These are phyloP conservation scores for Spinacia oleracea DNA, from an alignment of 179 eudicot species.

Conservation along the genomic window DNA sequence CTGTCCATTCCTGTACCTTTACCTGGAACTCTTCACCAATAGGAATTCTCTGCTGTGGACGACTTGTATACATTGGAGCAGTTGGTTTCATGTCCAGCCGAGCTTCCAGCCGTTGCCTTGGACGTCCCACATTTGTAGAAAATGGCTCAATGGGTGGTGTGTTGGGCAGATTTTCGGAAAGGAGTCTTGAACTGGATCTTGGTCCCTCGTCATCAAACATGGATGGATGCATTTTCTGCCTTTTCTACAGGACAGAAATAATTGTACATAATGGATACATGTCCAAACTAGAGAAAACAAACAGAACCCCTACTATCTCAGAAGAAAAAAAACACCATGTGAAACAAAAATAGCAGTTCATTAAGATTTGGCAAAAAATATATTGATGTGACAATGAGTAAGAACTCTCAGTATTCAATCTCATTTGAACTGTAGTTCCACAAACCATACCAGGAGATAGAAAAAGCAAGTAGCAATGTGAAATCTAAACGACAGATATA, in stretches of 20 bases:
- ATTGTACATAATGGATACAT: not conserved
- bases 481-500: not conserved
- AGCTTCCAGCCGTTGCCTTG: slow-evolving; percentile 28
- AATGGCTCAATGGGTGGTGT: slow-evolving; percentile 27
- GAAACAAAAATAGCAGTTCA: not conserved
- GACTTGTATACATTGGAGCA: slow-evolving; percentile 32
- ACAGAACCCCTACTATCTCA: not conserved
- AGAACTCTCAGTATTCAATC: not conserved
- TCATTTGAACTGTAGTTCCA: not conserved
- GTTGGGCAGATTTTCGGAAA: slow-evolving; percentile 26
- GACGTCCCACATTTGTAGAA: slow-evolving; percentile 29
- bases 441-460: not conserved
- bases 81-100: slow-evolving; percentile 29
- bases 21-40: slow-evolving; percentile 65
- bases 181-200: slow-evolving; percentile 59
- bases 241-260: slow-evolving; percentile 48
- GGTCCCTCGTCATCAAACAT: slow-evolving; percentile 66
- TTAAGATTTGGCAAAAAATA: not conserved
- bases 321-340: not conserved
- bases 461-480: not conserved
- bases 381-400: not conserved
- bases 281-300: not conserved
- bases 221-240: slow-evolving; percentile 73
- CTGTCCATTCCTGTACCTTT: slow-evolving; percentile 63
- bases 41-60: slow-evolving; percentile 49